Base-by-base conservation (phyloP, 2,329 filamentous ascomycete genomes). In the Aspergillus spinulosporus region DNA sequence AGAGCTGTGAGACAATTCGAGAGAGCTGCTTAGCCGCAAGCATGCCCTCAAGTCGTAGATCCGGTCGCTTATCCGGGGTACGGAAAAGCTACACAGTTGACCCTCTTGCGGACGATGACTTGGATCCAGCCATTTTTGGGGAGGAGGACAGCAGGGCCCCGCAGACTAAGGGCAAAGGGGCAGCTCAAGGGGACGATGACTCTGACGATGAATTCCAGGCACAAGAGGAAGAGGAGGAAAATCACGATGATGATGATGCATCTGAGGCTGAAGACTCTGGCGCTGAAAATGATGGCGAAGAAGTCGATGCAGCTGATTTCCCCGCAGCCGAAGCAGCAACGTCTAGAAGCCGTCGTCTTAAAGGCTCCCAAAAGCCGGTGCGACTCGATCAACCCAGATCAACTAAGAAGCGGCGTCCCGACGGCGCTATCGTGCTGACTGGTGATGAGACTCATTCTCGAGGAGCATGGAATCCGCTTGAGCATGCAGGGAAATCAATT, bases 401-500 rank as follows among this genome's bases (percentile, higher is more conserved):
- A 36, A 28, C 34, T 42, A 63, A 57, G 54, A 60, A 64, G 40
- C 61, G 63, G 14, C 54, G 45, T 26, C 40, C 59, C n/a, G 61
- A 64, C 62, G 63, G 64, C 28, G 57, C 61, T 11, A 47, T 64
- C 11, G 55, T 55, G 34, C 48, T 62, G 28, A 49, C 63, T 4
- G 48, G 61, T 2, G 59, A 66, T 12, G 68, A 71, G 4, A 67
- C 66, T 1, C 75, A 75, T 60, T 72, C 62, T 28, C 69, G 76
- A 2, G 76, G 75, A 6, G 64, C 73, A 11, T 64, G 68, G 46
- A 72, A 72, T 42, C 65, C 72, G 8, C 61, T 65, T 21, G 67
- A 72, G n/a, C 71, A 73, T 56, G 65, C 70, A 29, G 70, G 69
- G 2, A 81, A 80, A 62, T 67, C 73, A 43, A 69, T 74, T n/a